phyloP scores from a whole-genome alignment of 306 rosid genomes.

The Sicyos baderoa region DNA sequence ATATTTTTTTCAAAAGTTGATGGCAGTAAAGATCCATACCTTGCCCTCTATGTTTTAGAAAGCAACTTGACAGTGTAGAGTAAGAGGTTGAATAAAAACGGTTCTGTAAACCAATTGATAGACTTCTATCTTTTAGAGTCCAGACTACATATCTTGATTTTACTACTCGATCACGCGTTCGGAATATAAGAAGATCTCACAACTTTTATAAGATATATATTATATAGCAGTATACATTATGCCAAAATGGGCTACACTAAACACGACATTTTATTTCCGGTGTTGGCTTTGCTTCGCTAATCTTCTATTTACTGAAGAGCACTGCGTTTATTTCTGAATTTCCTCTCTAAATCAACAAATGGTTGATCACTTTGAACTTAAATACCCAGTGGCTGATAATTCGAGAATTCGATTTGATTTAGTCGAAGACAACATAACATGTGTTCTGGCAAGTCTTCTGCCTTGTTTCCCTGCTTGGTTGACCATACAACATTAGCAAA shows the following conservation, averaged over 20 bases:
- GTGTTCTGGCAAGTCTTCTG: constrained; percentile 82
- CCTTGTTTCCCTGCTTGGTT: constrained; percentile 59
- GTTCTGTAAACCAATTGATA: no score
- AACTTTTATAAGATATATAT: no score
- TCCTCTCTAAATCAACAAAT: not conserved
- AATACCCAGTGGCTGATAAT: constrained; percentile 39
- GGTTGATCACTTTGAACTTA: constrained; percentile 21
- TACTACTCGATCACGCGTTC: no score
- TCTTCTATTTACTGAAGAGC: constrained; percentile 6
- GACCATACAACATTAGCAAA: constrained; percentile 14
- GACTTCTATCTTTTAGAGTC: no score
- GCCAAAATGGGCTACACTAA: constrained; percentile 5
- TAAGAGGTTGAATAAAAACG: no score
- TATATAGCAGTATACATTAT: constrained; percentile 6
- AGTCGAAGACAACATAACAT: constrained; percentile 64
- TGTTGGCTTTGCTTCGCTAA: constrained; percentile 1
- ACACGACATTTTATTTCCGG: not conserved
- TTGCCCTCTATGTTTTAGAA: no score
- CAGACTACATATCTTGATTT: no score
- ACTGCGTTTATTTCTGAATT: not conserved
- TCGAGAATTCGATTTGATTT: constrained; percentile 53
- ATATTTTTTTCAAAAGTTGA: no score
- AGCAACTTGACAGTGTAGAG: no score
- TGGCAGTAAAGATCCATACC: no score
- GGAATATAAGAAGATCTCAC: no score